phyloP scores from a whole-genome alignment of 345 rosid species.

The Streptanthus diversifolius region DNA sequence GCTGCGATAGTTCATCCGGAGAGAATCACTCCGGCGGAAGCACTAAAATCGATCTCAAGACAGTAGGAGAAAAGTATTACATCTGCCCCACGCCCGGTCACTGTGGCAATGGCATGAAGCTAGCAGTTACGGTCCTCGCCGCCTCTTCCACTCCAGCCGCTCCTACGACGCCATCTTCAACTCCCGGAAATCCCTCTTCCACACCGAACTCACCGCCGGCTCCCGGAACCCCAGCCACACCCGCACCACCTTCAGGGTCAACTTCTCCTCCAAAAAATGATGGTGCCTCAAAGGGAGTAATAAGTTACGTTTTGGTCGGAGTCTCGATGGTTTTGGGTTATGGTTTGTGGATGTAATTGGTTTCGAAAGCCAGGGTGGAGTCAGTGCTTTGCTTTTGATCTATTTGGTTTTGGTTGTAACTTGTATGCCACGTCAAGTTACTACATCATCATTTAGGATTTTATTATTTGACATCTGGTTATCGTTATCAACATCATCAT shows the following conservation, averaged over 20 bases:
- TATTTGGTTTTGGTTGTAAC: conserved; percentile 7
- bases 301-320: conserved; percentile 31
- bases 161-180: conserved; percentile 25
- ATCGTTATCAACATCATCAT: neutral
- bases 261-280: conserved; percentile 14
- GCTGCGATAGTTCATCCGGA: neutral
- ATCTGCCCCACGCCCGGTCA: conserved; percentile 23
- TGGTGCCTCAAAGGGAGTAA: conserved; percentile 28
- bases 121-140: conserved; percentile 29
- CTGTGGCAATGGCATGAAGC: conserved; percentile 22
- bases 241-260: conserved; percentile 24
- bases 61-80: conserved; percentile 7
- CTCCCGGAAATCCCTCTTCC: conserved; percentile 19
- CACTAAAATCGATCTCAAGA: conserved; percentile 7
- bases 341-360: conserved; percentile 25
- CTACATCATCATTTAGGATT: neutral
- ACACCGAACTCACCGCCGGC: conserved; percentile 23
- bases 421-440: conserved; percentile 19
- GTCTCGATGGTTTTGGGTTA: conserved; percentile 30
- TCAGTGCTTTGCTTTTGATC: conserved; percentile 23
- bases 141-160: conserved; percentile 13
- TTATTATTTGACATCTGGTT: conserved; percentile 11
- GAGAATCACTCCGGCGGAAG: neutral
- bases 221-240: conserved; percentile 17
- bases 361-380: conserved; percentile 31